Percentiles rank a stretch among this genome's conserved stretches.
Evolutionary conservation across 2,329 filamentous ascomycete genomes (phyloP).

Genomic region (Apiospora kogelbergensis): DNA sequence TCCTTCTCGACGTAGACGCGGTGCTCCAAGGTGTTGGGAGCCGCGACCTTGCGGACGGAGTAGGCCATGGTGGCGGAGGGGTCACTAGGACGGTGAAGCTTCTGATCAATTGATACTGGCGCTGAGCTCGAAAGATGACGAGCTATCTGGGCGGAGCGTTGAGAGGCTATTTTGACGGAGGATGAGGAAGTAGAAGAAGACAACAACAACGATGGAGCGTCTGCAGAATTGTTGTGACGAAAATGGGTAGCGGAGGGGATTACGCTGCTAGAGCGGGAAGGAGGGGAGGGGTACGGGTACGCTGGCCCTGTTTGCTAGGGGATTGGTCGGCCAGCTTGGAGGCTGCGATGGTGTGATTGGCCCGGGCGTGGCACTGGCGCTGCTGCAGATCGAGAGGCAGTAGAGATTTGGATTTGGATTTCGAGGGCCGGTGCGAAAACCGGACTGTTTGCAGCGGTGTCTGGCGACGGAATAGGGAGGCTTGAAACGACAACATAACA

Average conservation of each 20-base stretch:
- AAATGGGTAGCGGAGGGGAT: slow-evolving; percentile 21
- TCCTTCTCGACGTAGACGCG: slow-evolving; percentile 98
- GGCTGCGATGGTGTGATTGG: slow-evolving; percentile 14
- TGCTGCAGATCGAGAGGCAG: not conserved
- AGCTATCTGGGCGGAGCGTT: slow-evolving; percentile 54
- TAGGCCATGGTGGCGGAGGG: slow-evolving; percentile 60
- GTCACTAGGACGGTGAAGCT: slow-evolving; percentile 15
- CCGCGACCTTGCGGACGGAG: slow-evolving; percentile 81
- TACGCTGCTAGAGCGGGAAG: slow-evolving; percentile 18
- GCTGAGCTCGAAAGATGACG: slow-evolving; percentile 49
- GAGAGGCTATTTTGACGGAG: slow-evolving; percentile 45
- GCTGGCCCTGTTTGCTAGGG: slow-evolving; percentile 1
- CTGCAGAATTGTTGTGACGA: slow-evolving; percentile 15
- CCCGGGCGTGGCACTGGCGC: not conserved
- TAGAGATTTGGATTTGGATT: not conserved
- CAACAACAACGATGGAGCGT: slow-evolving; percentile 12
- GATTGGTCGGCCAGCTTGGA: not conserved
- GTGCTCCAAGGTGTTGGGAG: slow-evolving; percentile 93
- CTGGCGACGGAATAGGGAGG: not conserved
- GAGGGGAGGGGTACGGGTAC: slow-evolving; percentile 21
- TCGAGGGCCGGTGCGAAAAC: not conserved
- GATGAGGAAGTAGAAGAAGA: slow-evolving; percentile 11
- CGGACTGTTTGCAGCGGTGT: not conserved
- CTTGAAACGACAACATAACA: not conserved
- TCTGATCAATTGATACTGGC: slow-evolving; percentile 24